These are phyloP conservation scores for Myochromella boudieri DNA, from an alignment of 768 basidiomycete species.

Conservation along the genomic window DNA sequence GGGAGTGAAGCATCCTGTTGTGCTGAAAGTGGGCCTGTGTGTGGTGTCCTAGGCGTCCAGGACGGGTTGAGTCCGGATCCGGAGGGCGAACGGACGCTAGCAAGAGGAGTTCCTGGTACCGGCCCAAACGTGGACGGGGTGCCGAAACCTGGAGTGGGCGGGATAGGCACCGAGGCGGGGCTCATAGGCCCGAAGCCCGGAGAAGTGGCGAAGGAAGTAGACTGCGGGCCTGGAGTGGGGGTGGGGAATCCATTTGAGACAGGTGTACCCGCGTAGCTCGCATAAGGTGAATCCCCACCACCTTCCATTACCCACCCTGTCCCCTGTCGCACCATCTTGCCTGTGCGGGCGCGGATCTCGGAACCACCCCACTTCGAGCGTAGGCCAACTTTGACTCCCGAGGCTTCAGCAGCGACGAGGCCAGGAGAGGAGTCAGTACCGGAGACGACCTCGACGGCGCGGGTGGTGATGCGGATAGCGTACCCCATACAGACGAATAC, in stretches of 20 bases:
- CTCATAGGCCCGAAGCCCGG: constrained; percentile 5
- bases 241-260: constrained; percentile 29
- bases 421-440: constrained; percentile 46
- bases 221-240: constrained; percentile 16
- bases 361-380: constrained; percentile 70
- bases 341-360: constrained; percentile 58
- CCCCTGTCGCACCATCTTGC: constrained; percentile 55
- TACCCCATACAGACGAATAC: constrained; percentile 86
- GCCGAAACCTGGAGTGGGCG: constrained; percentile 1
- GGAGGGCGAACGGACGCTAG: constrained; percentile 14
- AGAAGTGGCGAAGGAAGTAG: constrained; percentile 3
- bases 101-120: constrained; percentile 4
- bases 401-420: constrained; percentile 65
- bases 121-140: constrained; percentile 5
- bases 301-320: constrained; percentile 62
- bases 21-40: neutral
- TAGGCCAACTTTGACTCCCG: constrained; percentile 51
- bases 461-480: constrained; percentile 63
- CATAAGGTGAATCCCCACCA: constrained; percentile 31
- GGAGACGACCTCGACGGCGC: constrained; percentile 67
- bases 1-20: neutral
- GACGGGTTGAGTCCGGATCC: constrained; percentile 16
- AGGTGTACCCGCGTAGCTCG: constrained; percentile 33
- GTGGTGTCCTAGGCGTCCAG: constrained; percentile 12
- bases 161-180: constrained; percentile 4